Evolutionary conservation across 345 rosid species (phyloP).

Genomic region (Rhodomyrtus tomentosa): DNA sequence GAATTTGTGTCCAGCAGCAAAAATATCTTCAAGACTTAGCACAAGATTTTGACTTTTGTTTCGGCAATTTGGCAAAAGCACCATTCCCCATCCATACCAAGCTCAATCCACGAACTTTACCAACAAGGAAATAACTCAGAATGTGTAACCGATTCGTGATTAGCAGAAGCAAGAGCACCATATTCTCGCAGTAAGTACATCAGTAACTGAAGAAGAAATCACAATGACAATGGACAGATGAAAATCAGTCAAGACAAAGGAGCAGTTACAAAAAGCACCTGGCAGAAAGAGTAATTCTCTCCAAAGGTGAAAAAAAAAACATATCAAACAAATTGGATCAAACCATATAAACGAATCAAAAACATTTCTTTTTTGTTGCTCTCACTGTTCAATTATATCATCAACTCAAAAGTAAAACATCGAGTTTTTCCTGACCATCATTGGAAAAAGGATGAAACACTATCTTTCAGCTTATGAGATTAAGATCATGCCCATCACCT

Average conservation of each 20-base stretch:
- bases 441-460: not conserved
- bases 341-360: not conserved
- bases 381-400: not conserved
- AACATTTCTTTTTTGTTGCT: not conserved
- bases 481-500: conserved; percentile 1
- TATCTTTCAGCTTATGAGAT: conserved; percentile 1
- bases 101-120: not conserved
- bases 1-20: not conserved
- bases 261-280: not conserved
- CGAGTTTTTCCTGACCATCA: not conserved
- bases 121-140: not conserved
- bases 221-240: not conserved
- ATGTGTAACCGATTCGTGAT: not conserved
- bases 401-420: not conserved
- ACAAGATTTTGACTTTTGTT: not conserved
- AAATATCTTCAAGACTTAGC: not conserved
- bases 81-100: not conserved
- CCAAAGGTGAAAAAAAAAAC: not conserved
- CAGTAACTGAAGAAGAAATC: not conserved
- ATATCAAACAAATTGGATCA: not conserved
- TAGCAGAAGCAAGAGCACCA: not conserved
- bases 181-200: not conserved
- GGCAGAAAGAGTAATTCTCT: not conserved
- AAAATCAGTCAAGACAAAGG: not conserved
- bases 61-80: not conserved